Conservation (phyloP, 805 yeast species). For the Kluyveromyces starmeri region DNA sequence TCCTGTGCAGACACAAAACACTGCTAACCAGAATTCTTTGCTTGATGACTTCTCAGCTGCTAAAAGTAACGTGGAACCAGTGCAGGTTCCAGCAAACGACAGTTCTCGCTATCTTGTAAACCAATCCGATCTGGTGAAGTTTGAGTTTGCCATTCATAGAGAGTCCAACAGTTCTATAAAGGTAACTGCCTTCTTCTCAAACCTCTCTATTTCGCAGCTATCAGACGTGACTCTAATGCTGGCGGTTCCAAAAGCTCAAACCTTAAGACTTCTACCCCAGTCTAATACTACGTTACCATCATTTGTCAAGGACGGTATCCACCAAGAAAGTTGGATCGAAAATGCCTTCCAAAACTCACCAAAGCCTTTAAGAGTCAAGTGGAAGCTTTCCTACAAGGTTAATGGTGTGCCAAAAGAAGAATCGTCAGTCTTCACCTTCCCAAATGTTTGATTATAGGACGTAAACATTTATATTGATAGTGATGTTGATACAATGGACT, state of each 20-base stretch:
- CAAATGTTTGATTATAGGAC: slow-evolving; percentile 20
- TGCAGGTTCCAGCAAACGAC: slow-evolving; percentile 12
- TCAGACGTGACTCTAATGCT: slow-evolving; percentile 48
- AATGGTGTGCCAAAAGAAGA: slow-evolving; percentile 44
- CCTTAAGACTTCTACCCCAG: slow-evolving; percentile 53
- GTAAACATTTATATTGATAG: background rate
- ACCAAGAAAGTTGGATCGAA: slow-evolving; percentile 37
- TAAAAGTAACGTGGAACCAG: slow-evolving; percentile 2
- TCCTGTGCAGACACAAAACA: slow-evolving; percentile 9
- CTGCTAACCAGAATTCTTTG: slow-evolving; percentile 9
- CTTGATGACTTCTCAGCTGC: slow-evolving; percentile 10
- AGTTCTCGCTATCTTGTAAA: slow-evolving; percentile 27
- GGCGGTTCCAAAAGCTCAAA: slow-evolving; percentile 62
- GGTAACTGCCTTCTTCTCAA: slow-evolving; percentile 45
- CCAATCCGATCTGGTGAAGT: slow-evolving; percentile 38
- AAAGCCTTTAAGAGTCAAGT: slow-evolving; percentile 55
- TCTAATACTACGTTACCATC: slow-evolving; percentile 45
- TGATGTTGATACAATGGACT: background rate
- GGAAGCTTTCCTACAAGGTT: slow-evolving; percentile 54
- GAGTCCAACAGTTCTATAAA: slow-evolving; percentile 31
- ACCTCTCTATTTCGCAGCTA: slow-evolving; percentile 37
- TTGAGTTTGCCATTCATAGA: slow-evolving; percentile 38
- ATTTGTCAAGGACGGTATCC: slow-evolving; percentile 39
- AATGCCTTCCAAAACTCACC: slow-evolving; percentile 27
- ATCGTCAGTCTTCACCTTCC: slow-evolving; percentile 44